phyloP scores from a whole-genome alignment of 768 basidiomycete genomes.

The Macrocybe gigantea region DNA sequence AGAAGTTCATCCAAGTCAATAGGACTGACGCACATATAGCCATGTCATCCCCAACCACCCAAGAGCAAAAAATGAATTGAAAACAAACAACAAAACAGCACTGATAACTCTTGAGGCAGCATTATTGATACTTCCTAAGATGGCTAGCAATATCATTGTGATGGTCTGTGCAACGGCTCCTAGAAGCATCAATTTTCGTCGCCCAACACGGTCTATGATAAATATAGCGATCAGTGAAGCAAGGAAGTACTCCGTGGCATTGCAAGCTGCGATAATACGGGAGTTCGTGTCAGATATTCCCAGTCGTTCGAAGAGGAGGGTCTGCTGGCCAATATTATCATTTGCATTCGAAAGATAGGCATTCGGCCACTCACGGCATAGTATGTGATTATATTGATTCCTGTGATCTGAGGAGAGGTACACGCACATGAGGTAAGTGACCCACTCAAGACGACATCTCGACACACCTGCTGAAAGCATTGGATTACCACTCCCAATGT shows the following conservation, averaged over 20 bases:
- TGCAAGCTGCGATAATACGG: conserved; percentile 58
- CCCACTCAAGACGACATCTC: background rate
- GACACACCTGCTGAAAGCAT: conserved; percentile 52
- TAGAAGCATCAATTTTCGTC: conserved; percentile 66
- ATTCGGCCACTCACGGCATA: conserved; percentile 24
- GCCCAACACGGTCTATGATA: conserved; percentile 67
- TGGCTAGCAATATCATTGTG: conserved; percentile 56
- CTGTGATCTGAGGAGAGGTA: conserved; percentile 35
- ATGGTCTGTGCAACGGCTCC: conserved; percentile 55
- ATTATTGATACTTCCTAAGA: conserved; percentile 47
- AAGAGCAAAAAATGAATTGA: conserved; percentile 65
- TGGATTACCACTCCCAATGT: conserved; percentile 51
- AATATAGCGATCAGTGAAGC: conserved; percentile 68
- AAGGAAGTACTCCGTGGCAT: conserved; percentile 67
- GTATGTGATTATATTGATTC: conserved; percentile 64
- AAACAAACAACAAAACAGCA: conserved; percentile 57
- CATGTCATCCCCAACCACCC: conserved; percentile 72
- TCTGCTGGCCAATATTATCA: conserved; percentile 24
- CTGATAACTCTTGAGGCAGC: conserved; percentile 44
- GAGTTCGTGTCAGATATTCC: conserved; percentile 53
- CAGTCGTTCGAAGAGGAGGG: conserved; percentile 51
- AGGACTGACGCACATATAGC: conserved; percentile 45
- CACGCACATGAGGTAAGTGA: background rate
- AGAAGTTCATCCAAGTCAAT: background rate
- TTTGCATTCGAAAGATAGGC: background rate